phyloP scores from a whole-genome alignment of 345 rosid species.

The thale cress (Arabidopsis thaliana) region TAIR10.1 NC_003074.8:12564001-12564500 shows the following conservation, averaged over 20 bases:
- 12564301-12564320: too few species aligned
- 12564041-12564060: neutral
- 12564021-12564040: neutral
- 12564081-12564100: neutral
- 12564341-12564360: too few species aligned
- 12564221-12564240: neutral
- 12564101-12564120: slow-evolving; percentile 23
- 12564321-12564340: too few species aligned
- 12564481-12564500: neutral
- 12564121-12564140: neutral
- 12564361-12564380: too few species aligned
- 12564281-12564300: too few species aligned
- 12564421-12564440: neutral
- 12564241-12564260: too few species aligned
- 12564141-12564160: neutral
- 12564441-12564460: neutral
- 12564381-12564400: too few species aligned
- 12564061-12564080: slow-evolving; percentile 1
- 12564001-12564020: neutral
- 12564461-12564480: neutral
- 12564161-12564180: slow-evolving; percentile 4
- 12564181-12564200: neutral
- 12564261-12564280: too few species aligned
- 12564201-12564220: neutral
- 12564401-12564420: neutral